These are phyloP conservation scores for Alternaria consortialis DNA, from an alignment of 2,329 filamentous ascomycete species.

Conservation along the genomic window DNA sequence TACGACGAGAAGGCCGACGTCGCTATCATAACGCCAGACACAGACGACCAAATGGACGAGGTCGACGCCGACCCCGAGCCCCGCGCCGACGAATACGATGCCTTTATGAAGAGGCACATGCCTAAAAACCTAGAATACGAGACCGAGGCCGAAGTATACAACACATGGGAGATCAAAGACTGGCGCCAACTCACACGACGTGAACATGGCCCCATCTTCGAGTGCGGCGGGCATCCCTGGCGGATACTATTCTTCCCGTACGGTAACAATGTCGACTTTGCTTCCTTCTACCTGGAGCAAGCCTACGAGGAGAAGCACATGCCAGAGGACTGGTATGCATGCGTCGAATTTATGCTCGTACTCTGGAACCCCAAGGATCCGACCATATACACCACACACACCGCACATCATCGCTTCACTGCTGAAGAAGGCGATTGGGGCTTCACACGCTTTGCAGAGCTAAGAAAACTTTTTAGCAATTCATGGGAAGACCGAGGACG, in stretches of 20 bases:
- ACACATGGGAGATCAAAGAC: slow-evolving; percentile 88
- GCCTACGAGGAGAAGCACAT: slow-evolving; percentile 78
- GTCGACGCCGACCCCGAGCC: slow-evolving; percentile 63
- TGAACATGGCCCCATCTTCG: slow-evolving; percentile 86
- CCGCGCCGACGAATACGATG: slow-evolving; percentile 72
- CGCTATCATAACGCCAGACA: slow-evolving; percentile 68
- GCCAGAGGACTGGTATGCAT: slow-evolving; percentile 94
- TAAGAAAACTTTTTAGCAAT: slow-evolving; percentile 82
- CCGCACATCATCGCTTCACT: slow-evolving; percentile 94
- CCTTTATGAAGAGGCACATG: slow-evolving; percentile 83
- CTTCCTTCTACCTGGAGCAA: slow-evolving; percentile 96
- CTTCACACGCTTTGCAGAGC: slow-evolving; percentile 94
- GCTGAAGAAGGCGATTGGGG: slow-evolving; percentile 98
- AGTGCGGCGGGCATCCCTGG: slow-evolving; percentile 90
- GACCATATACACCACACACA: slow-evolving; percentile 77
- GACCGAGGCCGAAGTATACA: slow-evolving; percentile 75
- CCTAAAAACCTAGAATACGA: slow-evolving; percentile 81
- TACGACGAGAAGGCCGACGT: slow-evolving; percentile 70
- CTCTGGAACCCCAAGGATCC: slow-evolving; percentile 95
- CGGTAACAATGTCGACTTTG: slow-evolving; percentile 92
- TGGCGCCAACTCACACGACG: slow-evolving; percentile 81
- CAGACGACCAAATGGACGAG: slow-evolving; percentile 65
- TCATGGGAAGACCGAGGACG: slow-evolving; percentile 75
- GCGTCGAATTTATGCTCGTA: slow-evolving; percentile 93
- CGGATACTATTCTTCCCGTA: slow-evolving; percentile 94